phyloP scores from a whole-genome alignment of 1,284 basidiomycete species.

The Peniophora sp. region DNA sequence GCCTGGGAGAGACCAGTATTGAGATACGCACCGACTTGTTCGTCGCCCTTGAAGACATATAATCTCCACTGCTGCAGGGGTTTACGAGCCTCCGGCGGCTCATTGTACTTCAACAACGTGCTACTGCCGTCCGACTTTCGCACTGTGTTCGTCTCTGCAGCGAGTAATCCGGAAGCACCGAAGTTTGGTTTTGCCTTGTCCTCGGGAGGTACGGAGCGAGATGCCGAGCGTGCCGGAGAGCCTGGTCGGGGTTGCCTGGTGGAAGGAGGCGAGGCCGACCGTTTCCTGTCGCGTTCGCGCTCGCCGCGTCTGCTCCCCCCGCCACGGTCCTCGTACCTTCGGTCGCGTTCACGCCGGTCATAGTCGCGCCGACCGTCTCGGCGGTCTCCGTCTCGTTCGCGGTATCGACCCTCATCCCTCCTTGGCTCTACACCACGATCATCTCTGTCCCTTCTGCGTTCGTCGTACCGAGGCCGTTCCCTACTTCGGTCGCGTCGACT shows the following conservation, averaged over 20 bases:
- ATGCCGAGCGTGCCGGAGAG: conserved; percentile 26
- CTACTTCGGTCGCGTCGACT: neutral
- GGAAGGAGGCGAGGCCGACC: conserved; percentile 48
- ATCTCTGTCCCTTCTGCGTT: neutral
- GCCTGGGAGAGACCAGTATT: neutral
- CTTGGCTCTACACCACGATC: neutral
- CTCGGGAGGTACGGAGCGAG: conserved; percentile 17
- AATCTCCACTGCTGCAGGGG: conserved; percentile 86
- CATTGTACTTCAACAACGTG: conserved; percentile 95
- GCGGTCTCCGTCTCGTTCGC: neutral
- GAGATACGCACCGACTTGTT: conserved; percentile 74
- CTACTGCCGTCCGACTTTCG: conserved; percentile 67
- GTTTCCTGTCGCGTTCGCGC: conserved; percentile 13
- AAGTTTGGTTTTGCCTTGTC: conserved; percentile 85
- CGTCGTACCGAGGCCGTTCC: neutral
- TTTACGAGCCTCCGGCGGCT: conserved; percentile 95
- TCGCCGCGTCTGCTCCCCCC: conserved; percentile 20
- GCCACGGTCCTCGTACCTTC: conserved; percentile 5
- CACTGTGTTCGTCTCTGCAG: conserved; percentile 90
- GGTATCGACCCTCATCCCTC: neutral
- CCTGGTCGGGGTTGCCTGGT: conserved; percentile 26
- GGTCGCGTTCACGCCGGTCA: conserved; percentile 14
- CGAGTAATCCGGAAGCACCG: conserved; percentile 80
- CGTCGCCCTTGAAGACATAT: conserved; percentile 94
- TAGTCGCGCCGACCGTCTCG: conserved; percentile 6